A percentile compares a stretch with the other conserved stretches of the same genome.
Conservation (phyloP, 495 filamentous ascomycete species). For the Neurospora sp. region DNA sequence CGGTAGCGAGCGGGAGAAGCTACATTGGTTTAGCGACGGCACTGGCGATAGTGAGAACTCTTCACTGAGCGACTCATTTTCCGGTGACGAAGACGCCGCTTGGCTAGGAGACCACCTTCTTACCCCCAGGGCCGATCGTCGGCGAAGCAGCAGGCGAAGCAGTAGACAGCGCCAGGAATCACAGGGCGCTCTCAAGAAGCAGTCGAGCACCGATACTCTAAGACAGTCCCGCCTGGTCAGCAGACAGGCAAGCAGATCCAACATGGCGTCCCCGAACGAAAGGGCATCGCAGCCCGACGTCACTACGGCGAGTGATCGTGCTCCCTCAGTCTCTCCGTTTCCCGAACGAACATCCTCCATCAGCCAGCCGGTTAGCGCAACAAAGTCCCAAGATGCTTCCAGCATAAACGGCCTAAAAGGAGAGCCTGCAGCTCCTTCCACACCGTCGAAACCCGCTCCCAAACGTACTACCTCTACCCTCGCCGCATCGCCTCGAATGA, state of each 20-base stretch:
- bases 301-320: constrained; percentile 17
- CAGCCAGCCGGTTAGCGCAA: constrained; percentile 18
- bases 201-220: constrained; percentile 54
- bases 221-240: constrained; percentile 47
- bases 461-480: constrained; percentile 17
- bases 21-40: constrained; percentile 69
- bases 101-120: constrained; percentile 31
- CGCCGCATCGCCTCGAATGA: constrained; percentile 33
- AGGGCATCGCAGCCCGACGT: constrained; percentile 17
- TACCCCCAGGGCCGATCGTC: constrained; percentile 29
- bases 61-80: constrained; percentile 49
- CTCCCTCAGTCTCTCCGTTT: constrained; percentile 10
- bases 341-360: constrained; percentile 9
- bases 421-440: constrained; percentile 32
- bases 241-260: constrained; percentile 17
- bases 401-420: constrained; percentile 23
- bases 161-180: constrained; percentile 29
- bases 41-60: constrained; percentile 53
- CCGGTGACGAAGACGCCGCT: constrained; percentile 30
- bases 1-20: constrained; percentile 50
- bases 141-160: constrained; percentile 31
- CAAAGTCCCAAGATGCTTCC: constrained; percentile 10
- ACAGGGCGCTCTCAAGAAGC: constrained; percentile 34
- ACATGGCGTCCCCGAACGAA: constrained; percentile 29
- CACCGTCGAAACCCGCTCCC: constrained; percentile 20